Base-by-base conservation (phyloP, 108 stramenopile genomes). In the Conticribra weissflogii region DNA sequence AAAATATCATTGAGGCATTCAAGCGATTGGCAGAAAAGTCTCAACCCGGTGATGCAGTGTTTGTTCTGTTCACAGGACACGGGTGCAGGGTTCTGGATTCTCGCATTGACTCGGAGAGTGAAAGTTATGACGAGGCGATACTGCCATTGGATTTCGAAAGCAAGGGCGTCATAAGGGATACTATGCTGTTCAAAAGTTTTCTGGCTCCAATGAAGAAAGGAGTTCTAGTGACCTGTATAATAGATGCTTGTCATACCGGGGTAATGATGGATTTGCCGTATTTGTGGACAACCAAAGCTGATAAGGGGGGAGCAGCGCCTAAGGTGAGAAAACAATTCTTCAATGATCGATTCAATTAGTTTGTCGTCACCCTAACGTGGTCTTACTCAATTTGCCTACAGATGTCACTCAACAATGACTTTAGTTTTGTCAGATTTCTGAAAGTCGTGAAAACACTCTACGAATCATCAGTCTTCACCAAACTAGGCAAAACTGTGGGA, bases 381-480 rank as follows among this genome's bases (percentile, higher is more conserved):
- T n/a, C n/a, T n/a, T n/a, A n/a, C n/a, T n/a, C n/a, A n/a, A 14
- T 36, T 14, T n/a, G 25, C 17, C 12, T 27, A 12, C 65, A 86
- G 73, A 77, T 91, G 77, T 53, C 84, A 17, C 63, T 84, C 51
- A 90, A 91, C 66, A 84, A 94, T 36, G 86, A 94, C 68, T 94
- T 91, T 75, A 89, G 88, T 53, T 94, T 94, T 71, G 86, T 91
- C 1, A 81, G 93, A 66, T 91, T 88, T 62, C 78, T 94, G 47
- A 91, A 94, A 81, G 93, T 91, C 19, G 89, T 91, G 19, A 91
- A 89, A 63, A 91, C 87, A 7, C 78, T 94, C 22, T 91, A 94
- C 74, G 93, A 94, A 66, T 86, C 87, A 34, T 94, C 93, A 9
- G 85, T 83, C 47, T 94, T 89, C 48, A 78, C 76, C 31, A 78